Percentiles rank a stretch among this genome's conserved stretches.
phyloP scores from a whole-genome alignment of 345 rosid genomes.

The Trapa bicornis region DNA sequence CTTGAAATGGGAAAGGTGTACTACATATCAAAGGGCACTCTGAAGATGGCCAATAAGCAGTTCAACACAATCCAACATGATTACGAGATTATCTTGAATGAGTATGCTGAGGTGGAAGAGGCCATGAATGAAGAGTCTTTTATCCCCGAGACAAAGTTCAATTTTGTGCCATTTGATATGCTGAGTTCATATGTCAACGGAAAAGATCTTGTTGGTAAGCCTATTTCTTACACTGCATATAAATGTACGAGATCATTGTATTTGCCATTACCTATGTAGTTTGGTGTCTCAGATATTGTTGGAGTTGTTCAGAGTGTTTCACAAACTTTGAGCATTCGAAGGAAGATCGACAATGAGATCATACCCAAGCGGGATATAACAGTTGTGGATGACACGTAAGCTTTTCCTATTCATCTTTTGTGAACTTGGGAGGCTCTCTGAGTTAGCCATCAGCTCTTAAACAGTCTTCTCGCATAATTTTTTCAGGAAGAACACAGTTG shows the following conservation, averaged over 20 bases:
- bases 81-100: conserved; percentile 85
- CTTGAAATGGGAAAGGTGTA: conserved; percentile 78
- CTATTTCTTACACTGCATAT: neutral
- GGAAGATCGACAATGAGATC: conserved; percentile 64
- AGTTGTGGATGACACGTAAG: conserved; percentile 73
- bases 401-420: neutral
- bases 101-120: conserved; percentile 79
- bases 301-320: conserved; percentile 89
- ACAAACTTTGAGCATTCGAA: conserved; percentile 58
- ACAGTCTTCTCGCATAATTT: neutral
- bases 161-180: conserved; percentile 66
- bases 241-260: neutral
- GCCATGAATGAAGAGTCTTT: conserved; percentile 49
- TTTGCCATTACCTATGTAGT: neutral
- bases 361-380: conserved; percentile 75
- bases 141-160: conserved; percentile 72
- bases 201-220: conserved; percentile 66
- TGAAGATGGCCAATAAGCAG: conserved; percentile 79
- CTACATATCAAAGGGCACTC: conserved; percentile 72
- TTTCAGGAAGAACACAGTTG: conserved; percentile 65
- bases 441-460: neutral
- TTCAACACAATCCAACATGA: conserved; percentile 80
- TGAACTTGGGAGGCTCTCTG: neutral
- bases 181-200: conserved; percentile 64
- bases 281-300: conserved; percentile 40